Evolutionary conservation across 2,329 filamentous ascomycete genomes (phyloP).

Genomic region (Microdochium nivale): DNA sequence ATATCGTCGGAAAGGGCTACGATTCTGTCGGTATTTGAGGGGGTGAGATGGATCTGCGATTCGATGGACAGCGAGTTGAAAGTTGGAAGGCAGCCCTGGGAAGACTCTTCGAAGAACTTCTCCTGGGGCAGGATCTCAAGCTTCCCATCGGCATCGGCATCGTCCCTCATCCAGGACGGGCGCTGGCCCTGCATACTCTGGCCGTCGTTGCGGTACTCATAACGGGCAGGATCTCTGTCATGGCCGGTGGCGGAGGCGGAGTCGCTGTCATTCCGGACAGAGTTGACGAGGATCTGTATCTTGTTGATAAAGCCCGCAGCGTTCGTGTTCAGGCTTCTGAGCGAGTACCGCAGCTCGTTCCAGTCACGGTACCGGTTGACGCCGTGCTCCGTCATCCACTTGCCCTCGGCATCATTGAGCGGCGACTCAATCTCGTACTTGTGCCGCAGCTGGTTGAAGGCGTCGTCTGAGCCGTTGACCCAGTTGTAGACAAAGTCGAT

Average conservation of each 20-base stretch:
- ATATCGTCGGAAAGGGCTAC: constrained; percentile 35
- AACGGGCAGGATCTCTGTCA: constrained; percentile 2
- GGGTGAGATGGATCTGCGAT: constrained; percentile 32
- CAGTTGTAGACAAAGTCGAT: constrained; percentile 35
- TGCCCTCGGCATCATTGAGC: constrained; percentile 28
- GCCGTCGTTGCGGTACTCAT: constrained; percentile 12
- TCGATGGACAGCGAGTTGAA: constrained; percentile 35
- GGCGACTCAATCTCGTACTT: constrained; percentile 29
- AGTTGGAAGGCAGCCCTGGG: constrained; percentile 28
- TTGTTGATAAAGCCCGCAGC: constrained; percentile 30
- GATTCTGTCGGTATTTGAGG: constrained; percentile 28
- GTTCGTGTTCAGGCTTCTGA: constrained; percentile 30
- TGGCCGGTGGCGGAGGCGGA: constrained; percentile 5
- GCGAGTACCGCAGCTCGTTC: constrained; percentile 33
- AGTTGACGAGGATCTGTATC: constrained; percentile 33
- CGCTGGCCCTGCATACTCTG: constrained; percentile 19
- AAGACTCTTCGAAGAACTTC: constrained; percentile 28
- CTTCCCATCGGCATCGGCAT: constrained; percentile 16
- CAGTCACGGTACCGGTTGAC: constrained; percentile 34
- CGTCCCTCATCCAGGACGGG: constrained; percentile 26
- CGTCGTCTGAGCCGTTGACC: constrained; percentile 32
- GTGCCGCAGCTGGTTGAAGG: constrained; percentile 24
- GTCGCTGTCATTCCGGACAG: constrained; percentile 11
- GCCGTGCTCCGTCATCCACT: constrained; percentile 29
- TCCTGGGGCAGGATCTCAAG: constrained; percentile 30